These are phyloP conservation scores for Solanum raphanifolium DNA, from an alignment of 257 asterid genomes.

Conservation along the genomic window DNA sequence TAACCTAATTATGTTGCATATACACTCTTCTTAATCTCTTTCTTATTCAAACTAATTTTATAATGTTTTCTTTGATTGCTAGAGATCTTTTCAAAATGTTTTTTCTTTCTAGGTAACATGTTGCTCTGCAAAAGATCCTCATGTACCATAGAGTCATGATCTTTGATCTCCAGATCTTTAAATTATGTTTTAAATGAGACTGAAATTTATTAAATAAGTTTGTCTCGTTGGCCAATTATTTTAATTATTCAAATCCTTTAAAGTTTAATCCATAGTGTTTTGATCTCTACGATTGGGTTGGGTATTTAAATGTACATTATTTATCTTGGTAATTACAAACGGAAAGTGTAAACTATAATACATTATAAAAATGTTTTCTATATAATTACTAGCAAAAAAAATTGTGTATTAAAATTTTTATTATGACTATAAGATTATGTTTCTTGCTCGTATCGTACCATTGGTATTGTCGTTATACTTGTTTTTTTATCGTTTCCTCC, in stretches of 20 bases:
- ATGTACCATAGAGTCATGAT: not conserved
- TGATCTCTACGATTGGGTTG: not conserved
- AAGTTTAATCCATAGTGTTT: too few relatives aligned
- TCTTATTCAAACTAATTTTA: not conserved
- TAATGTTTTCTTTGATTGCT: not conserved
- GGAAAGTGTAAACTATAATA: too few relatives aligned
- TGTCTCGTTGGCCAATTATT: not conserved
- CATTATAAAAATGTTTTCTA: too few relatives aligned
- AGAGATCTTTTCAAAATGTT: not conserved
- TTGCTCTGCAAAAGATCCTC: not conserved
- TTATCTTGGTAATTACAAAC: too few relatives aligned
- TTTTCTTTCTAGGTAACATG: not conserved
- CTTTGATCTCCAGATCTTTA: not conserved
- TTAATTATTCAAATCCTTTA: not conserved
- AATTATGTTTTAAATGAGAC: not conserved
- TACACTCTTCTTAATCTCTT: not conserved
- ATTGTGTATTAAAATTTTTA: fast-evolving
- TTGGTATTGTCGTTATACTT: not conserved
- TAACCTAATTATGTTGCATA: not conserved
- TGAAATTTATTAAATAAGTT: too few relatives aligned
- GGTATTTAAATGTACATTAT: too few relatives aligned
- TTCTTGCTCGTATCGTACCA: not conserved
- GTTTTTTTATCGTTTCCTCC: too few relatives aligned
- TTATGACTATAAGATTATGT: too few relatives aligned
- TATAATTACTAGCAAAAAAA: too few relatives aligned